Percentiles rank a stretch among this genome's conserved stretches.
phyloP scores from a whole-genome alignment of 306 rosid species.

The Styphnolobium japonicum region DNA sequence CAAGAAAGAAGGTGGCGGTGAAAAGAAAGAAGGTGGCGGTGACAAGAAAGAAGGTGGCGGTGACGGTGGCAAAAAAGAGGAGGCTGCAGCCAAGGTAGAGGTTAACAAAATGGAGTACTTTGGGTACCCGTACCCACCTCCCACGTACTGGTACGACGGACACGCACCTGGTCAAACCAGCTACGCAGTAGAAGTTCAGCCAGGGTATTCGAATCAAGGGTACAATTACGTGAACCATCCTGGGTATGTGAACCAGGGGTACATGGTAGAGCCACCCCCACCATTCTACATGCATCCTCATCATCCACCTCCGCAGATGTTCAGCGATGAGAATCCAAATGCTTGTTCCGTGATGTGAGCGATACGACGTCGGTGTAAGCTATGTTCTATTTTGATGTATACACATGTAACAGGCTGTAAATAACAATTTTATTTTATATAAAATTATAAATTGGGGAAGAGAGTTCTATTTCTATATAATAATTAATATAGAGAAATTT shows the following conservation, averaged over 20 bases:
- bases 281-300: slow-evolving; percentile 24
- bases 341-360: slow-evolving; percentile 85
- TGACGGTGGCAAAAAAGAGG: slow-evolving; percentile 27
- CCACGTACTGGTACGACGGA: slow-evolving; percentile 46
- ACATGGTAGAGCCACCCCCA: slow-evolving; percentile 22
- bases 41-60: slow-evolving; percentile 13
- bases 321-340: slow-evolving; percentile 89
- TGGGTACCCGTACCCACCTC: slow-evolving; percentile 44
- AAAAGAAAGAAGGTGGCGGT: slow-evolving; percentile 13
- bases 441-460: neutral
- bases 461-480: neutral
- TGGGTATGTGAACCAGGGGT: slow-evolving; percentile 25
- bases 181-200: slow-evolving; percentile 24
- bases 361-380: no score
- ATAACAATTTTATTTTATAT: slow-evolving; percentile 11
- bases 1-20: slow-evolving; percentile 12
- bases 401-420: slow-evolving; percentile 20
- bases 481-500: neutral
- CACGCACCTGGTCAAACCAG: slow-evolving; percentile 52
- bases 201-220: slow-evolving; percentile 12
- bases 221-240: slow-evolving; percentile 9
- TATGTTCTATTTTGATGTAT: neutral
- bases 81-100: slow-evolving; percentile 34
- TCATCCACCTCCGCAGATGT: slow-evolving; percentile 50
- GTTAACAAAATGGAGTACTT: slow-evolving; percentile 61